Percentiles rank a stretch among this genome's conserved stretches.
Conservation (phyloP, 306 rosid species). For the Dryas alaskensis region DNA sequence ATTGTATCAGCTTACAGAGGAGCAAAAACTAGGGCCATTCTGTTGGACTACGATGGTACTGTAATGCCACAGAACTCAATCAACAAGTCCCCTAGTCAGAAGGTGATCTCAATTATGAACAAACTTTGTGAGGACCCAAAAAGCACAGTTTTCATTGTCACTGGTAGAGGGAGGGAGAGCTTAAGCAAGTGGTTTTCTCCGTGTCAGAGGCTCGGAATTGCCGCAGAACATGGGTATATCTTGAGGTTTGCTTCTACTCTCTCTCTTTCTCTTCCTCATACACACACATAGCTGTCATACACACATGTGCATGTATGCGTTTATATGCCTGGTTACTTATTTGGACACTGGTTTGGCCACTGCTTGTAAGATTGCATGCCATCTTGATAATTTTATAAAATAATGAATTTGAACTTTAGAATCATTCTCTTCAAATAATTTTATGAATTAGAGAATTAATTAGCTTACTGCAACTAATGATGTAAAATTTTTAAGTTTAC, state of each 20-base stretch:
- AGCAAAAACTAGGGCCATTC: slow-evolving; percentile 62
- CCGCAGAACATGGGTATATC: slow-evolving; percentile 80
- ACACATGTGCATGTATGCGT: background rate
- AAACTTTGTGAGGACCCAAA: slow-evolving; percentile 54
- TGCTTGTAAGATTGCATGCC: background rate
- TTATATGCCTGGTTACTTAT: no score
- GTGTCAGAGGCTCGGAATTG: slow-evolving; percentile 67
- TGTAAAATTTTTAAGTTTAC: background rate
- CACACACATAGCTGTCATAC: background rate
- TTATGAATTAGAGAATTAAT: background rate
- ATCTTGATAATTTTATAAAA: background rate
- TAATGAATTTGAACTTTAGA: background rate
- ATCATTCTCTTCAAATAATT: background rate
- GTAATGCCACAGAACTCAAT: slow-evolving; percentile 76
- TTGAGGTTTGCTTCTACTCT: slow-evolving; percentile 47
- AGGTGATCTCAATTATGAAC: slow-evolving; percentile 58
- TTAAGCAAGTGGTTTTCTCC: slow-evolving; percentile 68
- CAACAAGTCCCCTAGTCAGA: slow-evolving; percentile 56
- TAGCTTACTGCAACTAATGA: background rate
- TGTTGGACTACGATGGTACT: slow-evolving; percentile 83
- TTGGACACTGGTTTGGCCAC: background rate
- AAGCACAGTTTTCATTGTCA: slow-evolving; percentile 75
- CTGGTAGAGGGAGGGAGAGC: slow-evolving; percentile 72
- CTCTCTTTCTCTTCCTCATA: background rate
- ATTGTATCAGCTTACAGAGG: slow-evolving; percentile 55